These are phyloP conservation scores for Phoma sp. DNA, from an alignment of 2,329 filamentous ascomycete species.

Conservation along the genomic window DNA sequence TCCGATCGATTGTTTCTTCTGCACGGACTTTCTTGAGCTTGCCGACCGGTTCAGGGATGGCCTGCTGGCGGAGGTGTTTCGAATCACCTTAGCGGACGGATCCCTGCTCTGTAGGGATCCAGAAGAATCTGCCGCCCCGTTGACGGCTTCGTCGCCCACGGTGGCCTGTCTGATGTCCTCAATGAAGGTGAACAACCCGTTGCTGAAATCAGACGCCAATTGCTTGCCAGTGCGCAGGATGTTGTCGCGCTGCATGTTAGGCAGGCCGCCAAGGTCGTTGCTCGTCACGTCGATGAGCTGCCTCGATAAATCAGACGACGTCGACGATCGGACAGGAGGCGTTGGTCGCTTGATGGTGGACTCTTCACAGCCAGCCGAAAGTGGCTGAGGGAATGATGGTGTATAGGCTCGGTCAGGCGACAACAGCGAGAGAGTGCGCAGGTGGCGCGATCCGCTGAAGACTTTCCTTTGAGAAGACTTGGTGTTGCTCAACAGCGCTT, in stretches of 20 bases:
- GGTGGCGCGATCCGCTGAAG: conserved; percentile 69
- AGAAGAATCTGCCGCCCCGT: conserved; percentile 44
- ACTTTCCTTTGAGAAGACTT: conserved; percentile 60
- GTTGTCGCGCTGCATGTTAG: conserved; percentile 46
- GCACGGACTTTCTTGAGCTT: conserved; percentile 42
- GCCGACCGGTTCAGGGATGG: conserved; percentile 41
- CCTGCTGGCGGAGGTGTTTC: conserved; percentile 41
- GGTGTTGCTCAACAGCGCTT: conserved; percentile 66
- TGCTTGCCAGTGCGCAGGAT: conserved; percentile 66
- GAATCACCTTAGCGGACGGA: conserved; percentile 35
- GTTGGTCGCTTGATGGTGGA: conserved; percentile 22
- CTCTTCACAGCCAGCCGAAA: conserved; percentile 44
- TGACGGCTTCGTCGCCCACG: conserved; percentile 86
- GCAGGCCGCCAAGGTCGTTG: conserved; percentile 40
- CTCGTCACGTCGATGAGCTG: conserved; percentile 34
- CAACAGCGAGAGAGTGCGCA: conserved; percentile 78
- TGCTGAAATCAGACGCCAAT: conserved; percentile 86
- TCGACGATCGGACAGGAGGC: conserved; percentile 32
- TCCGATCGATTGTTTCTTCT: conserved; percentile 46
- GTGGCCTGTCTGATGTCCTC: conserved; percentile 96
- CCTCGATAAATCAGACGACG: conserved; percentile 42
- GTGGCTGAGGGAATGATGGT: conserved; percentile 49
- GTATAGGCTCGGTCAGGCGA: conserved; percentile 64
- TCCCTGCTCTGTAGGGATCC: conserved; percentile 36
- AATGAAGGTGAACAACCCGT: conserved; percentile 91